phyloP scores from a whole-genome alignment of 495 filamentous ascomycete species.

The Aspergillus wentii region DNA sequence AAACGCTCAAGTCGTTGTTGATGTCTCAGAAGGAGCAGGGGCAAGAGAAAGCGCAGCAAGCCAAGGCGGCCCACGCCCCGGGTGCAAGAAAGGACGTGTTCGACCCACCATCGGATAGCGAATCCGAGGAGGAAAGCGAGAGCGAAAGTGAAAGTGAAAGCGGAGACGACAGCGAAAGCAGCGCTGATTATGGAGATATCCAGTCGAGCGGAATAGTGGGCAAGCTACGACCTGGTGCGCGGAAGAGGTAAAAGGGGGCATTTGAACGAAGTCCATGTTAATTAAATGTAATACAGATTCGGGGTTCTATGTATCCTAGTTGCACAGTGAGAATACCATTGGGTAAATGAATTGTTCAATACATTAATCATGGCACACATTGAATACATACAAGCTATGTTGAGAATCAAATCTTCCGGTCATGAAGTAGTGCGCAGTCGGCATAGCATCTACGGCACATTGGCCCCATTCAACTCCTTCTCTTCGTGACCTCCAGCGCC shows the following conservation, averaged over 20 bases:
- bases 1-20: no score
- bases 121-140: conserved; percentile 12
- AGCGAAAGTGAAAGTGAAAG: conserved; percentile 7
- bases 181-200: conserved; percentile 8
- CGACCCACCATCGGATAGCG: conserved; percentile 5
- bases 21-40: neutral
- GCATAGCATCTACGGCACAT: no score
- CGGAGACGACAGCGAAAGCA: conserved; percentile 3
- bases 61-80: neutral
- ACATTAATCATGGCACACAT: no score
- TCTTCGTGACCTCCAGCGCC: conserved; percentile 16
- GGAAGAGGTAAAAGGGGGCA: neutral
- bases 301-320: no score
- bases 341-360: no score
- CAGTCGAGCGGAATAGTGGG: conserved; percentile 8
- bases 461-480: conserved; percentile 18
- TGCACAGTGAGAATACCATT: no score
- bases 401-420: no score
- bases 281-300: no score
- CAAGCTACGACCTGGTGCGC: neutral
- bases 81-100: conserved; percentile 4
- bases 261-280: neutral
- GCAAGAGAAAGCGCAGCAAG: neutral
- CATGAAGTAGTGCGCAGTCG: no score
- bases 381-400: no score